Evolutionary conservation across 2,329 filamentous ascomycete species (phyloP).

Genomic region (Zymoseptoria brevis): DNA sequence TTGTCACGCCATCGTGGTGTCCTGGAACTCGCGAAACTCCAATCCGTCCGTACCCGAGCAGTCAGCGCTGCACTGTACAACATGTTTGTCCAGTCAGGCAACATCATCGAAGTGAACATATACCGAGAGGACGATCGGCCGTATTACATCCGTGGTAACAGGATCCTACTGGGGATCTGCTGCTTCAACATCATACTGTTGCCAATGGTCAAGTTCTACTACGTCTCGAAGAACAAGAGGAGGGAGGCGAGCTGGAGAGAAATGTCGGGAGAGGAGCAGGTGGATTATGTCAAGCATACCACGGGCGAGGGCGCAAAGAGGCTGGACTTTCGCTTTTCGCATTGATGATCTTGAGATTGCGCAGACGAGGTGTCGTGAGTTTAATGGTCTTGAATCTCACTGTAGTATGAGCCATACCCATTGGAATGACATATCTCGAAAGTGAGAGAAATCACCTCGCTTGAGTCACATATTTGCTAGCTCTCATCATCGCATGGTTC

Average conservation of each 20-base stretch:
- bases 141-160: constrained; percentile 38
- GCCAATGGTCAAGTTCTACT: constrained; percentile 28
- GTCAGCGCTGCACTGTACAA: constrained; percentile 39
- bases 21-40: constrained; percentile 36
- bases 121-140: constrained; percentile 43
- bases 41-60: constrained; percentile 38
- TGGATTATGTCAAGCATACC: constrained; percentile 30
- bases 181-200: constrained; percentile 28
- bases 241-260: constrained; percentile 30
- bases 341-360: no score
- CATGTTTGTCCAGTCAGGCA: constrained; percentile 35
- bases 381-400: no score
- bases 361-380: no score
- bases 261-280: constrained; percentile 31
- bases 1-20: constrained; percentile 38
- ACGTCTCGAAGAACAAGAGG: constrained; percentile 25
- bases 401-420: no score
- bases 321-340: constrained; percentile 28
- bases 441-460: no score
- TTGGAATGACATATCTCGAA: no score
- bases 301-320: constrained; percentile 32
- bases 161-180: constrained; percentile 24
- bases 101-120: constrained; percentile 41
- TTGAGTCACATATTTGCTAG: no score
- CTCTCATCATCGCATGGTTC: no score